Percentiles rank a stretch among this genome's conserved stretches.
phyloP scores from a whole-genome alignment of 441 rosid species.

The Isatis lusitanica region DNA sequence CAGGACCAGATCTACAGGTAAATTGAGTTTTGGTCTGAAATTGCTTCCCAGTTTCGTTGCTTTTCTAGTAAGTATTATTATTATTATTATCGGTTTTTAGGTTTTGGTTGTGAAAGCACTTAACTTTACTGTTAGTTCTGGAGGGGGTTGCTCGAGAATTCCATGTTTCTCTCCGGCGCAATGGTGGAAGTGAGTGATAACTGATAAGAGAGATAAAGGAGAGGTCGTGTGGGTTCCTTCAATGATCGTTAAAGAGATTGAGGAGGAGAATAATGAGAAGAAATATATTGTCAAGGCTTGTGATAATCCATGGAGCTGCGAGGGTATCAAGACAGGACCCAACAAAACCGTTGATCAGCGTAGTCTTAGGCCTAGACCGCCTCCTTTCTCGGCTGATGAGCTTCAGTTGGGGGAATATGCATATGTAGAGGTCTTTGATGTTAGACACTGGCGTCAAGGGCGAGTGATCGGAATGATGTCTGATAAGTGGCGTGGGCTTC shows the following conservation, averaged over 20 bases:
- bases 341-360: conserved; percentile 28
- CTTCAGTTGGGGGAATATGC: conserved; percentile 46
- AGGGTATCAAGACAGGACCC: background rate
- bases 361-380: conserved; percentile 53
- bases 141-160: background rate
- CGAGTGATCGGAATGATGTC: conserved; percentile 35
- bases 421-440: conserved; percentile 46
- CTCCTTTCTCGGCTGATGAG: conserved; percentile 39
- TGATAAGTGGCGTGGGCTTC: conserved; percentile 18
- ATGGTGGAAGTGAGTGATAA: conserved; percentile 49
- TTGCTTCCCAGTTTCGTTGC: background rate
- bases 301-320: conserved; percentile 25
- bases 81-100: no score
- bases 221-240: conserved; percentile 57
- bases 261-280: conserved; percentile 30
- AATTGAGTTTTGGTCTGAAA: background rate
- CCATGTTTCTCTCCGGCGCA: conserved; percentile 19
- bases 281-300: conserved; percentile 44
- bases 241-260: conserved; percentile 45
- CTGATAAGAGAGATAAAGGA: conserved; percentile 11
- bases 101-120: background rate
- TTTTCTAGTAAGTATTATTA: no score
- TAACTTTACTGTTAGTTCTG: background rate
- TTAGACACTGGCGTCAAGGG: conserved; percentile 55
- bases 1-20: background rate